Evolutionary conservation across 1,284 basidiomycete species (phyloP).

Genomic region (Gomphus bonarii): DNA sequence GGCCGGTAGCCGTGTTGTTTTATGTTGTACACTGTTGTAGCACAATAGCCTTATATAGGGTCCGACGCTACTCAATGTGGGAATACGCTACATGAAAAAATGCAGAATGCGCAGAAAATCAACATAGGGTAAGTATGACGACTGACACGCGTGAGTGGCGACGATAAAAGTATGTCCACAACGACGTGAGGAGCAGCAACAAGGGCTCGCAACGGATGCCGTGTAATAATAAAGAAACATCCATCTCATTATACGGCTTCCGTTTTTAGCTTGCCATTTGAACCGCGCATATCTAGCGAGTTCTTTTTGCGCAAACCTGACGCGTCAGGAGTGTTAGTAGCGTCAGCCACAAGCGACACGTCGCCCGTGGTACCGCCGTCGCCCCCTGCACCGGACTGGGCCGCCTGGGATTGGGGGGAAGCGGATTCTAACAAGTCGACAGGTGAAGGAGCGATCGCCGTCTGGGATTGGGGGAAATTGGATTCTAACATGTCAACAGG

Average conservation of each 20-base stretch:
- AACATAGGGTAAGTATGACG: slow-evolving; percentile 1
- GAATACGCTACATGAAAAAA: not conserved
- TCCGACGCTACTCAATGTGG: not conserved
- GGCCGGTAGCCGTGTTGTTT: slow-evolving; percentile 19
- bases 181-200: not conserved
- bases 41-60: not conserved
- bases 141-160: slow-evolving; percentile 4
- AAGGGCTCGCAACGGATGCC: not conserved
- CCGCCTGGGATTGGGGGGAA: not conserved
- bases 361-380: slow-evolving; percentile 26
- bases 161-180: slow-evolving; percentile 2
- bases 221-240: not conserved
- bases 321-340: not conserved
- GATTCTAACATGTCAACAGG: not conserved
- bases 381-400: slow-evolving; percentile 34
- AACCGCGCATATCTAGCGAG: not conserved
- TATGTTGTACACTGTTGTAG: not conserved
- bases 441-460: not conserved
- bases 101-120: not conserved
- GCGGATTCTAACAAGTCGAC: not conserved
- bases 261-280: not conserved
- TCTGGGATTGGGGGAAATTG: not conserved
- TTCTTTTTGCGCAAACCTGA: not conserved
- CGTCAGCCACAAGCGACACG: not conserved
- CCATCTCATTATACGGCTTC: not conserved